Percentiles rank a stretch among this genome's conserved stretches.
phyloP scores from a whole-genome alignment of 2,329 filamentous ascomycete species.

The Aspergillus udagawae region DNA sequence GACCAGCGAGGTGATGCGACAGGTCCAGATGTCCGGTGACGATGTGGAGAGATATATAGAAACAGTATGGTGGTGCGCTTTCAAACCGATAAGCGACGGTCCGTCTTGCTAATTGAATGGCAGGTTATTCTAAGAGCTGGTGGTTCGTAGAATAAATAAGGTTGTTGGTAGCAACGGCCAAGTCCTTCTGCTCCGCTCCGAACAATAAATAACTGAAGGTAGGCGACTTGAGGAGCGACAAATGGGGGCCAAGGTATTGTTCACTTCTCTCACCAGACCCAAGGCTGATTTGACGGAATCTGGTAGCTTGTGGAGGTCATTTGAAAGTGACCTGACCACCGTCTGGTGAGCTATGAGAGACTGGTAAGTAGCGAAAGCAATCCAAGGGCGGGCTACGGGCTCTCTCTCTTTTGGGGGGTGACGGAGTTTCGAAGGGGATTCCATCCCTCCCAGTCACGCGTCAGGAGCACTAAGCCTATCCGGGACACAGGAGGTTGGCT shows the following conservation, averaged over 20 bases:
- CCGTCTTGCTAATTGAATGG: background rate
- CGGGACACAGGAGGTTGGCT: constrained; percentile 3
- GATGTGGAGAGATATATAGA: constrained; percentile 6
- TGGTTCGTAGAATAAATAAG: constrained; percentile 5
- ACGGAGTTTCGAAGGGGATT: constrained; percentile 26
- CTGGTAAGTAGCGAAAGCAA: constrained; percentile 1
- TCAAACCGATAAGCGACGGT: background rate
- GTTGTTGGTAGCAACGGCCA: constrained; percentile 19
- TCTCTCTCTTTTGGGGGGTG: constrained; percentile 16
- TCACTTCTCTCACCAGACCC: constrained; percentile 19
- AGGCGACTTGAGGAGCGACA: constrained; percentile 14
- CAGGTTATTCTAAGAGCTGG: background rate
- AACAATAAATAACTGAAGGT: constrained; percentile 16
- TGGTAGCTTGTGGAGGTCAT: constrained; percentile 19
- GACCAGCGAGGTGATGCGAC: constrained; percentile 17
- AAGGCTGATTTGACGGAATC: constrained; percentile 10
- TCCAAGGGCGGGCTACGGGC: constrained; percentile 16
- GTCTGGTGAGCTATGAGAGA: constrained; percentile 17
- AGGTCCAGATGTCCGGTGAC: constrained; percentile 13
- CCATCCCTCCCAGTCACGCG: constrained; percentile 32
- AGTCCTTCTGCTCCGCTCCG: constrained; percentile 16
- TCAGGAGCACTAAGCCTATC: constrained; percentile 34
- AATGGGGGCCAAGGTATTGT: background rate
- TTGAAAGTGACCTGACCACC: constrained; percentile 20
- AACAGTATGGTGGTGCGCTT: background rate